phyloP scores from a whole-genome alignment of 495 filamentous ascomycete genomes.

The Neurospora sp. region DNA sequence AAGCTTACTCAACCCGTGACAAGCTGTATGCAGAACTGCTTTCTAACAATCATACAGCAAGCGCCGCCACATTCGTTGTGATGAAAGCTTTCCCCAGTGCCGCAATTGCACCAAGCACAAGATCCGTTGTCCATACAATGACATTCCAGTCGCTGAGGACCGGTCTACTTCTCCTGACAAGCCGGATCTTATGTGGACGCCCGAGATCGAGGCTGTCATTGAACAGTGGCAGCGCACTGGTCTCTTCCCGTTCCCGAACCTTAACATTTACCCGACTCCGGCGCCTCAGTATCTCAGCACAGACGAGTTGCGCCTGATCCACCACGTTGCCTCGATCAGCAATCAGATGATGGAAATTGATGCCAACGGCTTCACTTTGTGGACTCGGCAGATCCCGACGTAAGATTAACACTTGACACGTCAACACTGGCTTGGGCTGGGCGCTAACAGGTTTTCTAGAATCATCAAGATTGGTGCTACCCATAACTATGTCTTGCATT shows the following conservation, averaged over 20 bases:
- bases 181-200: constrained; percentile 72
- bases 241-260: constrained; percentile 74
- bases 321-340: constrained; percentile 81
- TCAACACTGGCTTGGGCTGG: background rate
- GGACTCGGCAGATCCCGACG: constrained; percentile 88
- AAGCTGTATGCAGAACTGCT: background rate
- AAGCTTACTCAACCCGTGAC: constrained; percentile 9
- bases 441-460: constrained; percentile 39
- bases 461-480: constrained; percentile 75
- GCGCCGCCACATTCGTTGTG: constrained; percentile 91
- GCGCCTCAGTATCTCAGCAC: constrained; percentile 55
- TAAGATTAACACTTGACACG: constrained; percentile 36
- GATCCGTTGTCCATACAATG: constrained; percentile 95
- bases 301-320: constrained; percentile 76
- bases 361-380: constrained; percentile 73
- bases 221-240: constrained; percentile 78
- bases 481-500: constrained; percentile 84
- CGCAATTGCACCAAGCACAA: constrained; percentile 98
- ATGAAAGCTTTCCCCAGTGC: constrained; percentile 96
- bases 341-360: constrained; percentile 68
- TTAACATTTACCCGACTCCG: constrained; percentile 60
- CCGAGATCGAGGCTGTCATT: constrained; percentile 69
- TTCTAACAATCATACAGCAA: constrained; percentile 43
- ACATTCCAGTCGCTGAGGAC: constrained; percentile 57
- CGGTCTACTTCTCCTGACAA: constrained; percentile 55